Base-by-base conservation (phyloP, 805 yeast species). In the Teunomyces panamensis region DNA sequence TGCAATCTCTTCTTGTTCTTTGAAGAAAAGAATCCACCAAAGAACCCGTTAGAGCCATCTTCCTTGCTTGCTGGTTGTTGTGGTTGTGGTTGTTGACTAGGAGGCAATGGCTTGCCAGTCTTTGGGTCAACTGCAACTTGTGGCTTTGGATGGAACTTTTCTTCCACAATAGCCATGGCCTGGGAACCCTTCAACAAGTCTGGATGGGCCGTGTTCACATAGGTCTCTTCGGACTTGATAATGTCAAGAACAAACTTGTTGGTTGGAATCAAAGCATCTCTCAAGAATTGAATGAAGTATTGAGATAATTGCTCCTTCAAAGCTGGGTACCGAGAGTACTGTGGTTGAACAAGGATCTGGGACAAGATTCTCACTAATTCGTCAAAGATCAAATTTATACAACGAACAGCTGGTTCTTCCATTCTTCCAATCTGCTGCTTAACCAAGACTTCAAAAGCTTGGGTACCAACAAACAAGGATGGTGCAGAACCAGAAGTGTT, bases 131-230 rank as follows among this genome's bases (percentile, higher is more conserved):
- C 85, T 44, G 83, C 85, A 32, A 83, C 81, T 52, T 88, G 89
- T 53, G 84, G 85, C 54, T 75, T 71, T 17, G 89, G 88, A 58
- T 83, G 94, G 68, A 89, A 71, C 65, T 83, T 88, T 56, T 94
- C 97, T 64, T 88, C 84, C 30, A 94, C 96, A 66, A 89, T 84
- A 4, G 87, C 83, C 94, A 92, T 86, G 5, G 98, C 98, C 61
- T 87, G 91, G 30, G 96, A 85, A 42, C 99, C 99, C 65, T 88
- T 91, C 58, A 94, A 78, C 61, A 94, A 81, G 65, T 94, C 98
- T 3, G 98, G 97, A 64, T 94, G 99, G 2, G 96, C 98, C 4
- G 99, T 94, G 69, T 94, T 94, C 57, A 94, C 90, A 68, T 94
- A 94, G 3, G 96, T 85, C 61, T 91, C 92, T 69, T 94, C 99